phyloP scores from a whole-genome alignment of 306 rosid species.

The Vicia villosa region DNA sequence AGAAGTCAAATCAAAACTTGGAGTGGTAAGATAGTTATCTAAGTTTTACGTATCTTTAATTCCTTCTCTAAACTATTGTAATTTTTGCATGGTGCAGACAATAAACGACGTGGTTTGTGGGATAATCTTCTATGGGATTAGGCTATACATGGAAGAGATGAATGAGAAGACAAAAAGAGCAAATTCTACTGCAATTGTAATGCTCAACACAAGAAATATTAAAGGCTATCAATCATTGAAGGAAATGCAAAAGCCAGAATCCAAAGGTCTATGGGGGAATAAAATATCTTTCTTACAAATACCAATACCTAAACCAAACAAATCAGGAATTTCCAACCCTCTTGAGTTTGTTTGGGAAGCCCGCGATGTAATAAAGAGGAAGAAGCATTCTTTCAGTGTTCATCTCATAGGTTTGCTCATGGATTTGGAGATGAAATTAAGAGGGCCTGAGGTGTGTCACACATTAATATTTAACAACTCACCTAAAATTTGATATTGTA shows the following conservation, averaged over 20 bases:
- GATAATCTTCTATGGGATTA: conserved; percentile 26
- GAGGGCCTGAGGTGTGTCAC: conserved; percentile 51
- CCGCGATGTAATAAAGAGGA: conserved; percentile 41
- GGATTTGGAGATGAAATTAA: conserved; percentile 48
- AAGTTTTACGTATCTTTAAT: too few species aligned
- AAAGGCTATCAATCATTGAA: conserved; percentile 46
- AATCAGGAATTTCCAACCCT: conserved; percentile 42
- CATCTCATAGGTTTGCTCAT: conserved; percentile 37
- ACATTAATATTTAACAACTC: neutral
- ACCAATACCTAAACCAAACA: conserved; percentile 48
- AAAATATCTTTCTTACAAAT: conserved; percentile 45
- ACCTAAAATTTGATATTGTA: neutral
- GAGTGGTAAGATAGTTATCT: conserved; percentile 45
- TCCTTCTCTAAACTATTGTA: too few species aligned
- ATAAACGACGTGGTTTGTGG: conserved; percentile 31
- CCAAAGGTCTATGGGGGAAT: conserved; percentile 63
- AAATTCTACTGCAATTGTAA: neutral
- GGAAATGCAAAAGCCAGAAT: conserved; percentile 48
- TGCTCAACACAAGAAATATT: conserved; percentile 55
- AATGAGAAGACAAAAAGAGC: conserved; percentile 10
- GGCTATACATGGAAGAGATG: conserved; percentile 27
- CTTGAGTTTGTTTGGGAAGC: conserved; percentile 53
- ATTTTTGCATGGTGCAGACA: conserved; percentile 12
- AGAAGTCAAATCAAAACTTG: conserved; percentile 51
- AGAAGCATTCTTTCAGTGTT: conserved; percentile 49